These are phyloP conservation scores for Forsythia suspensa DNA, from an alignment of 257 asterid species.

Conservation along the genomic window DNA sequence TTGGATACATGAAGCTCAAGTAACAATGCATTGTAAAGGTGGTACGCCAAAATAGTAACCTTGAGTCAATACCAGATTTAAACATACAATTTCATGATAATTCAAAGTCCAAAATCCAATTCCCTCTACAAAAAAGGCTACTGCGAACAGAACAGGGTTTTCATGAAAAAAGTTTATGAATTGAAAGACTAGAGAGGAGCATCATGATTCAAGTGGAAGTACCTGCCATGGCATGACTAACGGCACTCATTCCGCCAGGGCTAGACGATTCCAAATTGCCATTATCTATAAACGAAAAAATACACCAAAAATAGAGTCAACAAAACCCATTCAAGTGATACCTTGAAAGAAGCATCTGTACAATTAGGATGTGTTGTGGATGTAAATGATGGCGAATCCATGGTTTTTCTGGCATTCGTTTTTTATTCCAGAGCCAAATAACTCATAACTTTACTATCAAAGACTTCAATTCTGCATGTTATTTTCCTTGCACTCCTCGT, in stretches of 20 bases:
- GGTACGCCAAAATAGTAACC: not conserved
- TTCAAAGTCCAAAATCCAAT: not conserved
- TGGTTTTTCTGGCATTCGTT: not conserved
- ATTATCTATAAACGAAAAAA: conserved; percentile 22
- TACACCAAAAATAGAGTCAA: not conserved
- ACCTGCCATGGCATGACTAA: conserved; percentile 44
- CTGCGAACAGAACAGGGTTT: not conserved
- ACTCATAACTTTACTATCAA: not conserved
- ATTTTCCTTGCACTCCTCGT: not conserved
- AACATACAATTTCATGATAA: not conserved
- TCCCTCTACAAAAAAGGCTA: not conserved
- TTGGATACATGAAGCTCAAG: not conserved
- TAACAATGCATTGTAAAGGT: not conserved
- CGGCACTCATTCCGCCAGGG: conserved; percentile 13
- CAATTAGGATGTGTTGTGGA: not conserved
- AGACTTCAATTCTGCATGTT: not conserved
- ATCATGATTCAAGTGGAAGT: not conserved
- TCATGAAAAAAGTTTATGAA: not conserved
- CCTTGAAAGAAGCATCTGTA: not conserved
- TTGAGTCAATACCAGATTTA: not conserved
- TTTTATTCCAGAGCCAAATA: not conserved
- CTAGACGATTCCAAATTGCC: conserved; percentile 26
- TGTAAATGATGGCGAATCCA: not conserved
- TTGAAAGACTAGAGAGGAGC: not conserved
- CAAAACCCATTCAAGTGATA: not conserved